Percentiles rank a stretch among this genome's conserved stretches.
Conservation (phyloP, 331 rosid species). For the Arachis monticola region DNA sequence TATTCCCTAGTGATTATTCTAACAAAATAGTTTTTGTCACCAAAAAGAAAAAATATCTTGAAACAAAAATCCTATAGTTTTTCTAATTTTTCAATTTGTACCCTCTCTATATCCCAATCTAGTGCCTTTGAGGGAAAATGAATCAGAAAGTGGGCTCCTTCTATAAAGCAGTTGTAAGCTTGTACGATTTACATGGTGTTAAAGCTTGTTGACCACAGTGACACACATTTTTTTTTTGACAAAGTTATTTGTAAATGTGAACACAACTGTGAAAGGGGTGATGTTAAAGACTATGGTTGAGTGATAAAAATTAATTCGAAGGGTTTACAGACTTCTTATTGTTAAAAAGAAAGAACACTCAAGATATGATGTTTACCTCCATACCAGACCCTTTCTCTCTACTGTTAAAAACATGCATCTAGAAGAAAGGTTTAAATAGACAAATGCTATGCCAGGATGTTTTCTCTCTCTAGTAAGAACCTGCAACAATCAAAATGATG, state of each 20-base stretch:
- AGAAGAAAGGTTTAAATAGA: neutral
- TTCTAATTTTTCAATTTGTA: neutral
- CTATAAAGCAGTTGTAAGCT: neutral
- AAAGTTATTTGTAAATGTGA: neutral
- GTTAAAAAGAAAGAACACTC: neutral
- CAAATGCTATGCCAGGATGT: neutral
- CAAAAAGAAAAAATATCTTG: too few species aligned
- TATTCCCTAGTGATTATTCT: too few species aligned
- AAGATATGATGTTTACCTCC: neutral
- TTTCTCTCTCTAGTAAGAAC: conserved; percentile 17
- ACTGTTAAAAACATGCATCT: neutral
- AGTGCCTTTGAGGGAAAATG: neutral
- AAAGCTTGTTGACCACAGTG: neutral
- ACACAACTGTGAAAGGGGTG: too few species aligned
- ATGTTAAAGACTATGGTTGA: neutral
- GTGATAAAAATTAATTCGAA: neutral
- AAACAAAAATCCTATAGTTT: too few species aligned
- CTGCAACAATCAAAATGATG: neutral
- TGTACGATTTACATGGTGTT: neutral
- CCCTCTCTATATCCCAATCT: neutral
- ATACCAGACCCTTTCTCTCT: neutral
- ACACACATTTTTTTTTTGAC: neutral
- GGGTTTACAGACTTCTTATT: neutral
- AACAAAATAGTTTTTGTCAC: too few species aligned
- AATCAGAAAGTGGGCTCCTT: neutral